Percentiles rank a stretch among this genome's conserved stretches.
These are phyloP conservation scores for Coelastrella sp. DNA, from an alignment of 139 green algal genomes.

Conservation along the genomic window DNA sequence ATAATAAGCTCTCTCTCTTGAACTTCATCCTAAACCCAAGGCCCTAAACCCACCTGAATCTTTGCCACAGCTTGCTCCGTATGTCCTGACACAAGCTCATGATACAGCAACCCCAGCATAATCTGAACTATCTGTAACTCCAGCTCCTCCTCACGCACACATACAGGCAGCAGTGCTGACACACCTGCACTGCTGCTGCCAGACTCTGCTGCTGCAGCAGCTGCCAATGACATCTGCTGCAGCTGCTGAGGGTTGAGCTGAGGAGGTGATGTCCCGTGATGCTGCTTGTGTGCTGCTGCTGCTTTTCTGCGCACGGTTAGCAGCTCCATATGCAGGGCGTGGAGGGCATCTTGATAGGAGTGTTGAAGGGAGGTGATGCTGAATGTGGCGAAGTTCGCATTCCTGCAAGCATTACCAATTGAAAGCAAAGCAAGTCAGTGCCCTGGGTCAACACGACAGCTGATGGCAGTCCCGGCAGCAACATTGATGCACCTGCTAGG, in stretches of 20 bases:
- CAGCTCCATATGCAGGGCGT: constrained; percentile 38
- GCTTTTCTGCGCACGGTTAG: constrained; percentile 2
- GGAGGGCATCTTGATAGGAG: constrained; percentile 48
- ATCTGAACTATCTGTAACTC: constrained; percentile 42
- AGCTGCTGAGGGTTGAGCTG: constrained; percentile 20
- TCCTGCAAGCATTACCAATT: constrained; percentile 10
- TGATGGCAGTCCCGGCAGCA: too few relatives aligned
- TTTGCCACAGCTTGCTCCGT: constrained; percentile 69
- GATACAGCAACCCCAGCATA: constrained; percentile 51
- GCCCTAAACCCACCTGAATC: constrained; percentile 50
- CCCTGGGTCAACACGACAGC: too few relatives aligned
- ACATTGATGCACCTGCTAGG: too few relatives aligned
- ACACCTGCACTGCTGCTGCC: background rate
- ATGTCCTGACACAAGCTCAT: constrained; percentile 65
- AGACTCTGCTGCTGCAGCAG: background rate
- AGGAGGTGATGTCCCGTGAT: background rate
- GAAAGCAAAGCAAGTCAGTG: too few relatives aligned
- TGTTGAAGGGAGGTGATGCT: constrained; percentile 35
- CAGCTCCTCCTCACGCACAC: background rate
- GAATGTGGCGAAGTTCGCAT: constrained; percentile 62
- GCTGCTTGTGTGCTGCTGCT: constrained; percentile 25
- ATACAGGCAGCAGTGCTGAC: background rate
- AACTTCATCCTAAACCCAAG: background rate
- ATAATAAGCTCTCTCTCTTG: background rate
- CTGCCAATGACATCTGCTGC: background rate